Evolutionary conservation across 2,329 filamentous ascomycete species (phyloP), one percentile per base, ranked within the genome.

Genomic region (Talaromyces islandicus): DNA sequence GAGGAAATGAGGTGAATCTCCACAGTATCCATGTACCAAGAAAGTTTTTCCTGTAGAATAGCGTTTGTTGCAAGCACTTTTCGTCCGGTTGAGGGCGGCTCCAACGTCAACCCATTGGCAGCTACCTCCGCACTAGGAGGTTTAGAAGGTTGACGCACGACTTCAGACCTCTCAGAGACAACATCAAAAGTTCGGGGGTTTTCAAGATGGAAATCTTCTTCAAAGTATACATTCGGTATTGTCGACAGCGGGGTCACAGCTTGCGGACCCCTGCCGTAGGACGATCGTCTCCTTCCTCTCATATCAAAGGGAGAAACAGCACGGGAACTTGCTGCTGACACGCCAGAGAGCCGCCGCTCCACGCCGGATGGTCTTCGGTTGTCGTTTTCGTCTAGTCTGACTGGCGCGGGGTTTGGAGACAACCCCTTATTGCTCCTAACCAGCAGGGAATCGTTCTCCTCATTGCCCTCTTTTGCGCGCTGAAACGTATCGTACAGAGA

Each of bases 11-110:
- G 80, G 72, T 99, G 94, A 58, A 99, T 91, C 72, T 99, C 94
- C 24, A 99, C 92, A 0, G 94, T 99, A 72, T 99, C 94, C 92
- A 99, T 96, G 73, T 99, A 99, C 94, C 94, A 99, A 0, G 94
- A 97, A 12, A 99, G 80, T 75, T 99, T 99, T 75, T 99, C 94
- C 72, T 99, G 94, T 38, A 99, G 75, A 61, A 99, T 99, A 0
- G 94, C 94, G 75, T 99, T 99, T 0, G 92, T 97, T 7, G 93
- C 93, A 29, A 99, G 80, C 1, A 91, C 90, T 72, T 97, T 97
- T 62, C 93, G 85, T 9, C 80, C 81, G 12, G 77, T 75, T 19
- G 75, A 73, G 50, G 78, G 72, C 7, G 89, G 87, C 11, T 83
- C 82, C 24, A 82, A 76, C 0, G 82, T 77, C 56, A 78, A 80